These are phyloP conservation scores for Cicer chorassanicum DNA, from an alignment of 306 rosid genomes.

Conservation along the genomic window DNA sequence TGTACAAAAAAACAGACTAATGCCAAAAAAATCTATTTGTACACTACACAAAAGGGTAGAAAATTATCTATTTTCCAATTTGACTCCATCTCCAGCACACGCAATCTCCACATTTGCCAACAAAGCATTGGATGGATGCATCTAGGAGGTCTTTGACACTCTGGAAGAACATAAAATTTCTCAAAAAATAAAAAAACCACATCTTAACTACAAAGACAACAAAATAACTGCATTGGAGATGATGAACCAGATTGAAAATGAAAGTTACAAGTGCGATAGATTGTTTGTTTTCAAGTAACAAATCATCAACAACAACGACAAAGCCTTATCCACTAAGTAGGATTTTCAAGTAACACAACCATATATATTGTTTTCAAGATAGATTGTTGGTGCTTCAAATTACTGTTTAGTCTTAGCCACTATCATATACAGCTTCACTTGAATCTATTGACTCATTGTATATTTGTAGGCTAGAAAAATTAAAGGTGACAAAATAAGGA, in stretches of 20 bases:
- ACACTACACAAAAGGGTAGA: not conserved
- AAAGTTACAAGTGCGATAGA: not conserved
- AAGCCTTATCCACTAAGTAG: too few relatives aligned
- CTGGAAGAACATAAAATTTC: not conserved
- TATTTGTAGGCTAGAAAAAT: not conserved
- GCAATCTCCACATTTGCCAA: not conserved
- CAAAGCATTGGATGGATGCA: not conserved
- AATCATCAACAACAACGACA: too few relatives aligned
- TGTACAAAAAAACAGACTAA: not conserved
- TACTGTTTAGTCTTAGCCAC: too few relatives aligned
- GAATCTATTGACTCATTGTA: not conserved
- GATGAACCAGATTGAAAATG: not conserved
- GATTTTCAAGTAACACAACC: too few relatives aligned
- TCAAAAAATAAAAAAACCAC: not conserved
- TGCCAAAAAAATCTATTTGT: not conserved
- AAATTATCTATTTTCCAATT: slow-evolving; percentile 11
- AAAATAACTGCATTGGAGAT: not conserved
- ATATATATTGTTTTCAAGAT: too few relatives aligned
- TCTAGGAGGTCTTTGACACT: not conserved
- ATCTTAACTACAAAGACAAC: not conserved
- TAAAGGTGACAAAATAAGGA: slow-evolving; percentile 2
- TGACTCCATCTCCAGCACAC: not conserved
- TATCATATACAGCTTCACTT: not conserved
- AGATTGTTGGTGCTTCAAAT: too few relatives aligned
- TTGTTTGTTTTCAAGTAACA: not conserved